Base-by-base conservation (phyloP, 176 grass and related monocot genomes). In the Oryza longistaminata region DNA sequence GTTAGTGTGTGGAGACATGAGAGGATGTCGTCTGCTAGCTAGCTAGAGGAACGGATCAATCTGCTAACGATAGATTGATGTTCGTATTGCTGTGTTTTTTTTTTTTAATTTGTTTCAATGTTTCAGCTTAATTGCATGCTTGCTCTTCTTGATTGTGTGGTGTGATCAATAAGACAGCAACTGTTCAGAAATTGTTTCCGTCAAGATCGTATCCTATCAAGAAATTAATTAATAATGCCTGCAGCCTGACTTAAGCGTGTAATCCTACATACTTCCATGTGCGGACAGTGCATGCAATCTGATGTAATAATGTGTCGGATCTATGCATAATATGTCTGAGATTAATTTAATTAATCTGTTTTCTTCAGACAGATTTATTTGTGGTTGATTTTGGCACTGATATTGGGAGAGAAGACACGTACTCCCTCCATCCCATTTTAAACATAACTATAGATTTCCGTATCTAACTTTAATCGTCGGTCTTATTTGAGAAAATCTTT, bases 11-110 rank as follows among this genome's bases (percentile, higher is more conserved):
- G 45, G 67, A 79, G 64, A 92, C 90, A 92, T 92, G 90, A 92
- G 93, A 88, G 93, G 87, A 90, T 94, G 92, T 92, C 87, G 9
- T 15, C 78, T 45, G 8, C 21, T n/a, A 49, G 62, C 53, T 42
- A 21, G 22, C 39, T 34, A 42, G 46, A 78, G 35, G 83, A 70
- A 70, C 16, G 25, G 49, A 68, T 49, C 48, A 62, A 74, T 84
- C 75, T 55, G 24, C 75, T 60, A 73, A 25, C 0, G 69, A 71
- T 44, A 44, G 5, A 68, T 40, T 34, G 16, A 8, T 19, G 69
- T 77, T 76, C 71, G 50, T 61, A 68, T 83, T 64, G 4, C 19
- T 35, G 74, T 83, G 53, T 4, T 77, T 65, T 24, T 7, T 24
- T 7, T 53, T 52, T 14, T 88, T 68, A n/a, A 81, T 26, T 55